Conservation (phyloP, 768 basidiomycete genomes). For the Jaapia argillacea region DNA sequence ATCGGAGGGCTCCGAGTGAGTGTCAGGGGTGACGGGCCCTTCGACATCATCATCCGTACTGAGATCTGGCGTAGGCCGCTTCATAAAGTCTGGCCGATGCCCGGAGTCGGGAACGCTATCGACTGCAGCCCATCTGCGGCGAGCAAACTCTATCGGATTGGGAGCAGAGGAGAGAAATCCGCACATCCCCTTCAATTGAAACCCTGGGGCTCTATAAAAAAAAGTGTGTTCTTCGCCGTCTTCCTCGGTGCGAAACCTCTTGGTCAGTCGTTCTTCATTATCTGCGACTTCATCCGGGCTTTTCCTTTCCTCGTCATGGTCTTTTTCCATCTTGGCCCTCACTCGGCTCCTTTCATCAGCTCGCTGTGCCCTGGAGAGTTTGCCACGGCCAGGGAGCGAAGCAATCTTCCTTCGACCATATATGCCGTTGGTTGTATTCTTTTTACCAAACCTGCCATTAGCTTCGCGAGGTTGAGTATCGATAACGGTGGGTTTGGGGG, state of each 20-base stretch:
- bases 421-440: conserved; percentile 36
- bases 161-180: conserved; percentile 44
- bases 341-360: conserved; percentile 32
- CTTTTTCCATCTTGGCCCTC: conserved; percentile 23
- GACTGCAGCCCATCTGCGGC: conserved; percentile 36
- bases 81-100: neutral
- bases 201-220: conserved; percentile 14
- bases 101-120: neutral
- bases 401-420: conserved; percentile 26
- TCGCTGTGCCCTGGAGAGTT: conserved; percentile 27
- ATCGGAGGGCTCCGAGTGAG: conserved; percentile 32
- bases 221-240: conserved; percentile 17
- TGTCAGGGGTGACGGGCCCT: conserved; percentile 50
- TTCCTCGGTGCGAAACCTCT: conserved; percentile 5
- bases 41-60: conserved; percentile 35
- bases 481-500: conserved; percentile 33
- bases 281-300: conserved; percentile 11
- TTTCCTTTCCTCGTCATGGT: conserved; percentile 12
- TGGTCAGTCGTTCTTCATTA: conserved; percentile 17
- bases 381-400: conserved; percentile 11
- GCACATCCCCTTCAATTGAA: conserved; percentile 24
- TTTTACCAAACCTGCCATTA: conserved; percentile 63
- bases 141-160: conserved; percentile 51
- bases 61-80: neutral
- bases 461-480: conserved; percentile 48